Base-by-base conservation (phyloP, 1,284 basidiomycete genomes). In the Cutaneotrichosporon daszewskae region DNA sequence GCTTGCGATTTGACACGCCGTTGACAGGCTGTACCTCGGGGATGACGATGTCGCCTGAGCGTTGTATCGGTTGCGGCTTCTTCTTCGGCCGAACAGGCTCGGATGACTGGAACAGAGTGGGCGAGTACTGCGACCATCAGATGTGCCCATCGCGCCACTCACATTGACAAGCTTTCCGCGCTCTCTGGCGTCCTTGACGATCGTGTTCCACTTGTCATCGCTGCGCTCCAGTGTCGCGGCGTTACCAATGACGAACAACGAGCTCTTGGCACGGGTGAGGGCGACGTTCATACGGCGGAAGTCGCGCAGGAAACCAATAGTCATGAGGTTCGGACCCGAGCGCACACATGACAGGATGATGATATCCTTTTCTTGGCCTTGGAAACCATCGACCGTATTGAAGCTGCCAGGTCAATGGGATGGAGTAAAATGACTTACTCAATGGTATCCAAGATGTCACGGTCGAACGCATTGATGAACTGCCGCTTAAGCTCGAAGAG, bases 341-440 rank as follows among this genome's bases (percentile, higher is more conserved):
- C 92, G 81, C 17, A 96, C 92, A 66, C 88, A 92, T 3, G 91
- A 95, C 16, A 96, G 75, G 49, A 96, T 95, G 66, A 96, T 92
- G 40, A 97, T 81, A 57, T 92, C 88, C 68, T 96, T 96, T 66
- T 96, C 92, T 73, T 96, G 92, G 38, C 92, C 92, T 70, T 97
- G 92, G 62, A 97, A 97, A 9, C 91, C 92, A 72, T 96, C 90
- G 29, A 99, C 95, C 0, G 95, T 98, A 65, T 95, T 89, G 74
- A 99, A 97, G 58, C 71, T 72, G 34, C 1, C 3, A 17, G 38
- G 54, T 38, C 50, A 47, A 29, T 8, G 4, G 16, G 3, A 1
- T 14, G n/a, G 22, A 13, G n/a, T 36, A 16, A 5, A 19, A 10
- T 6, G 10, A 65, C 70, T 56, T 47, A 72, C 69, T 95, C 87